Evolutionary conservation across 306 rosid genomes (phyloP), one percentile per base, ranked within the genome.

Genomic region (Dalbergia oliveri): DNA sequence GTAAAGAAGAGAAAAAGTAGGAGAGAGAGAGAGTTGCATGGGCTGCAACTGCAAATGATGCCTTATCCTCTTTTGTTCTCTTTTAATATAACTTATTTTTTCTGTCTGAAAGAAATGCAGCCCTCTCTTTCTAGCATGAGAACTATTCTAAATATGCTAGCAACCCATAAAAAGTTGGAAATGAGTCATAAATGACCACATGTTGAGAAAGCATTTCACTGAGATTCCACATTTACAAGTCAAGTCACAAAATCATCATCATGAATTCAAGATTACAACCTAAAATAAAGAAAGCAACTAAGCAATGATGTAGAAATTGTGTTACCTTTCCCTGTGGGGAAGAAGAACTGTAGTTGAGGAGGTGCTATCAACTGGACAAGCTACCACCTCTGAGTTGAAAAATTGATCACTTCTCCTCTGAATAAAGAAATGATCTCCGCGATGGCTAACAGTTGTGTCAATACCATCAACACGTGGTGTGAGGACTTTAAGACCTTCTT

Each of bases 241-340:
- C 69, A 72, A 54, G 66, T 49, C n/a, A 65, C n/a, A 0, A 71
- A 21, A 50, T 41, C 63, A 79, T 53, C 64, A 49, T 45, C 64
- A 44, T 23, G 64, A 56, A 63, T 33, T 50, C 75, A 69, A 13
- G 53, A 70, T 63, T 62, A 50, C 2, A 50, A 65, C 56, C 74
- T n/a, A 72, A 77, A 77, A 47, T 16, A 59, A 51, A 56, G 44
- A 21, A 77, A 73, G 47, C 44, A 84, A 53, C 26, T 21, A 76
- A 69, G 44, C 60, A 73, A 66, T 78, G 74, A 63, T 53, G 23
- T 41, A 51, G 69, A 53, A 16, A 49, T 26, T 18, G 71, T 13
- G 41, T 78, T 80, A 93, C 97, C 99, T 94, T 78, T 94, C 95
- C 83, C 91, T 86, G 87, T 93, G 97, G 61, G 97, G 97, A 88